Conservation (phyloP, 1,284 basidiomycete species). For the Ceraceosorus bombacis region DNA sequence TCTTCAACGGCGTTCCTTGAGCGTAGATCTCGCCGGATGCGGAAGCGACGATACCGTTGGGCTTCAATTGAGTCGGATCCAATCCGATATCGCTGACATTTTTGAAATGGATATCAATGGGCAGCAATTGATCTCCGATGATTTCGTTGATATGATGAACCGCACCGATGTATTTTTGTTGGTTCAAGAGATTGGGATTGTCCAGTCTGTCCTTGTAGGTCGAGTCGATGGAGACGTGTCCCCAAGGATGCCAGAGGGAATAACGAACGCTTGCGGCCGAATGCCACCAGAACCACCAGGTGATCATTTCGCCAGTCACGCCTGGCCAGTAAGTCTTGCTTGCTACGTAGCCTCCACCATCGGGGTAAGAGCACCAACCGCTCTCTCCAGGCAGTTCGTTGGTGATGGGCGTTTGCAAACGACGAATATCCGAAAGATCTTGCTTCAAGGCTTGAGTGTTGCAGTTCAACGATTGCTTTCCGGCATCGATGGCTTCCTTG, state of each 20-base stretch:
- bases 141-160: slow-evolving; percentile 11
- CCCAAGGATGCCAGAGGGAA: slow-evolving; percentile 14
- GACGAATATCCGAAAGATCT: slow-evolving; percentile 10
- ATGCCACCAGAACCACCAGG: slow-evolving; percentile 17
- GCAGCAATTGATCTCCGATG: slow-evolving; percentile 5
- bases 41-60: slow-evolving; percentile 2
- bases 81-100: slow-evolving; percentile 1
- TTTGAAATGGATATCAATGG: slow-evolving; percentile 13
- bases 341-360: slow-evolving; percentile 9
- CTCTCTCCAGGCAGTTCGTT: slow-evolving; percentile 5
- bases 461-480: slow-evolving; percentile 10
- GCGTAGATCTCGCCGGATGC: slow-evolving; percentile 10
- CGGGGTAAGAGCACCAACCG: slow-evolving; percentile 13
- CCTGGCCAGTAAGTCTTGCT: slow-evolving; percentile 10
- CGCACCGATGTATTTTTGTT: slow-evolving; percentile 9
- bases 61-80: slow-evolving; percentile 1
- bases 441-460: slow-evolving; percentile 10
- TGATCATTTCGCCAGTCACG: slow-evolving; percentile 8
- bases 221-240: slow-evolving; percentile 8
- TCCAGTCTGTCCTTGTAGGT: slow-evolving; percentile 6
- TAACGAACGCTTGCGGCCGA: slow-evolving; percentile 7
- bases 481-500: slow-evolving; percentile 12
- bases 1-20: slow-evolving; percentile 5
- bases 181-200: slow-evolving; percentile 8
- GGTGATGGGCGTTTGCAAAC: slow-evolving; percentile 3